Evolutionary conservation across 257 asterid species (phyloP).

Genomic region (Solanum bukasovii): DNA sequence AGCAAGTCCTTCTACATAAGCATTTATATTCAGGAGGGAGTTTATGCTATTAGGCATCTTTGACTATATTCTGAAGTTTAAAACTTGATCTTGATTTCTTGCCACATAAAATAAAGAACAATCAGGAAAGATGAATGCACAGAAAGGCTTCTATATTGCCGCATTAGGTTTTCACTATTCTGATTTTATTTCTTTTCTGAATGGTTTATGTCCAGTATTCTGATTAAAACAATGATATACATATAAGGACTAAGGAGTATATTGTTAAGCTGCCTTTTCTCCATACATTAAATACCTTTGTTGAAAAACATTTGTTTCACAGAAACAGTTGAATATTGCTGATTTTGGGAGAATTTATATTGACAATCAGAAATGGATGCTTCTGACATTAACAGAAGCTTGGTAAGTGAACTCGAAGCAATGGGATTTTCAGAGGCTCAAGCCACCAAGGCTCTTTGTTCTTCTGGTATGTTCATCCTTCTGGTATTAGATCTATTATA

Average conservation of each 20-base stretch:
- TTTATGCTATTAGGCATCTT: background rate
- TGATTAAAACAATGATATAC: background rate
- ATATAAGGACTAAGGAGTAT: background rate
- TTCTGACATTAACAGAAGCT: constrained; percentile 25
- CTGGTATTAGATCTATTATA: background rate
- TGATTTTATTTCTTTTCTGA: background rate
- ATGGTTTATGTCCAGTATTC: background rate
- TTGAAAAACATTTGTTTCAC: background rate
- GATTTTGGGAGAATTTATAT: background rate
- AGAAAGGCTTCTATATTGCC: background rate
- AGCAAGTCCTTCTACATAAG: background rate
- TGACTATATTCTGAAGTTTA: background rate
- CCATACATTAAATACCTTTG: background rate
- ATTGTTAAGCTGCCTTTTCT: background rate
- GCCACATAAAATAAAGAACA: background rate
- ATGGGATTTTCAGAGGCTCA: constrained; percentile 59
- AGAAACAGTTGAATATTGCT: background rate
- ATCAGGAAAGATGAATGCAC: background rate
- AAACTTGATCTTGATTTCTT: background rate
- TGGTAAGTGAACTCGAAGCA: constrained; percentile 51
- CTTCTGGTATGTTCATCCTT: constrained; percentile 35
- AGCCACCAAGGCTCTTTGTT: constrained; percentile 44
- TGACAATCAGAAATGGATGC: constrained; percentile 23
- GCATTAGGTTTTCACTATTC: background rate
- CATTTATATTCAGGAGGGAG: background rate